Evolutionary conservation across 352 stramenopile species (phyloP), one percentile per base, ranked within the genome.

Genomic region (Phytophthora idaei): DNA sequence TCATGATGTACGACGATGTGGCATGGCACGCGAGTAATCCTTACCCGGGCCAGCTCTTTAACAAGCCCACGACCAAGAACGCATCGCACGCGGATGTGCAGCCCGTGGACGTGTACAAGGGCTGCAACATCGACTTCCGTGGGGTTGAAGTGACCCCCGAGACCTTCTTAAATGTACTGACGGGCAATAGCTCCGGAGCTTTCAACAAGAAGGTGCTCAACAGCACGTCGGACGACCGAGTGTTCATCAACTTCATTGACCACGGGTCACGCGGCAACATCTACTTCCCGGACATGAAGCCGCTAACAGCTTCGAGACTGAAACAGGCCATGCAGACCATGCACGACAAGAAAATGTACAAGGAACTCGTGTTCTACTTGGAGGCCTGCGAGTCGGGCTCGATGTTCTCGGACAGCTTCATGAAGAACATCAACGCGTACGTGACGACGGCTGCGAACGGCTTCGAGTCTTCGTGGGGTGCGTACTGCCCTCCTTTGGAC

Each of bases 1-100:
- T 97, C 41, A 97, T 98, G 90, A 97, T 94, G 87, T 97, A 95
- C 76, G 90, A 97, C 69, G 93, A 98, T 65, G 86, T 93, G n/a
- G 90, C 91, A 0, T 70, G 69, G 59, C 78, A 85, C 69, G 46
- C 78, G n/a, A 63, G 80, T 31, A 98, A 98, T 53, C 92, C 93
- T 28, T 95, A 94, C 64, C 85, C 85, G 1, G 93, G 92, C 2
- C 74, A 94, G 76, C 74, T 98, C 2, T 98, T 92, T 67, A 98
- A 98, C 71, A 81, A 89, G 14, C 92, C 92, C 17, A 78, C 76
- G 17, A 31, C 36, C 28, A 74, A 58, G 54, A 80, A 88, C 44
- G 71, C 51, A 2, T 74, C 60, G 8, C 62, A 68, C 7, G 57
- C 17, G 17, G 62, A 61, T 29, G 66, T 72, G 4, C 55, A 77